These are phyloP conservation scores for Gautieria morchelliformis DNA, from an alignment of 768 basidiomycete species.

Conservation along the genomic window DNA sequence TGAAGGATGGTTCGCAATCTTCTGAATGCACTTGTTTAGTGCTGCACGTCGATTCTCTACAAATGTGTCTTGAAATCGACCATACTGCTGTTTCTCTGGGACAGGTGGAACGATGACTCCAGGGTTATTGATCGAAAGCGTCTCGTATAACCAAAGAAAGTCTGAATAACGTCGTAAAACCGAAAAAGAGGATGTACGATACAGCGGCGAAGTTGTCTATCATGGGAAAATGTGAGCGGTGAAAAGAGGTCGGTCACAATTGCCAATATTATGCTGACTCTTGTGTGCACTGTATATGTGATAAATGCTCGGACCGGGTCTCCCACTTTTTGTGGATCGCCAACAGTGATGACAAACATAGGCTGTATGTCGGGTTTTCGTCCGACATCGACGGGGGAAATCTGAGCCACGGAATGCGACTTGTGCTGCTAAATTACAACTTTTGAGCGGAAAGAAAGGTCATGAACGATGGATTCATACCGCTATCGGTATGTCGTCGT, in stretches of 20 bases:
- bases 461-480: slow-evolving; percentile 16
- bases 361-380: slow-evolving; percentile 25
- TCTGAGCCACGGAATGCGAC: not conserved
- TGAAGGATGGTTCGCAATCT: slow-evolving; percentile 88
- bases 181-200: slow-evolving; percentile 76
- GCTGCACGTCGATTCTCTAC: slow-evolving; percentile 77
- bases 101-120: slow-evolving; percentile 96
- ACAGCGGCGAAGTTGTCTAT: slow-evolving; percentile 80
- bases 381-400: not conserved
- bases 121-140: slow-evolving; percentile 81
- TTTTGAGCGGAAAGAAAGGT: slow-evolving; percentile 9
- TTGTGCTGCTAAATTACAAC: slow-evolving; percentile 16
- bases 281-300: slow-evolving; percentile 93
- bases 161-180: slow-evolving; percentile 97
- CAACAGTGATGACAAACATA: slow-evolving; percentile 81
- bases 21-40: slow-evolving; percentile 84
- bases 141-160: slow-evolving; percentile 94
- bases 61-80: slow-evolving; percentile 88
- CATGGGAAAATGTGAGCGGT: not conserved
- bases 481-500: slow-evolving; percentile 22
- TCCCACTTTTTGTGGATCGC: slow-evolving; percentile 96
- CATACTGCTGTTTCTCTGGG: slow-evolving; percentile 91
- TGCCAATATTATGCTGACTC: slow-evolving; percentile 34
- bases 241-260: not conserved
- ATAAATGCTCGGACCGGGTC: slow-evolving; percentile 90